A percentile compares a stretch with the other conserved stretches of the same genome.
Evolutionary conservation across 2,329 filamentous ascomycete genomes (phyloP).

Genomic region (Fusarium sulawesiense): DNA sequence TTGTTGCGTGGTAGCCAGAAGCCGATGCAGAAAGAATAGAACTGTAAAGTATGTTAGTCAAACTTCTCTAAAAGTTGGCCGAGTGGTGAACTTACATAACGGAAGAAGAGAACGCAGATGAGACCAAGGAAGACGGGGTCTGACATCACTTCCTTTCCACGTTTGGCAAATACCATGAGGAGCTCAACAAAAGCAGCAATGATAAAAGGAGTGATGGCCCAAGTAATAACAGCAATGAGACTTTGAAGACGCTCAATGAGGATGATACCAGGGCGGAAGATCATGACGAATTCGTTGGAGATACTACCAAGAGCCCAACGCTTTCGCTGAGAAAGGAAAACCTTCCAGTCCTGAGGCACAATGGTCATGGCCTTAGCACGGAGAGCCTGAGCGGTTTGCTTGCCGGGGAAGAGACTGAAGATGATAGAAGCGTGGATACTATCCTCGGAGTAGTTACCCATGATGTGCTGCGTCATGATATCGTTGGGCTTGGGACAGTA

Average conservation of each 20-base stretch:
- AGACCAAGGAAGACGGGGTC: conserved; percentile 53
- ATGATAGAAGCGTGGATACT: conserved; percentile 62
- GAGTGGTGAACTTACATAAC: conserved; percentile 53
- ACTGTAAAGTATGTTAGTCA: conserved; percentile 42
- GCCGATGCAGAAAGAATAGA: conserved; percentile 57
- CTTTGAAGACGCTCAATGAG: conserved; percentile 59
- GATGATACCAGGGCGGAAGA: conserved; percentile 57
- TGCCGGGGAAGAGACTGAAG: conserved; percentile 58
- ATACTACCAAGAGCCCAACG: conserved; percentile 62
- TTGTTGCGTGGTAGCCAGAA: conserved; percentile 56
- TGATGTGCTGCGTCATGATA: conserved; percentile 60
- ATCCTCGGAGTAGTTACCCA: conserved; percentile 62
- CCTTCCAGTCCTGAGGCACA: conserved; percentile 58
- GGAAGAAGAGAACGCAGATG: conserved; percentile 52
- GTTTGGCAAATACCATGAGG: conserved; percentile 50
- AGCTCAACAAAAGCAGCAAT: conserved; percentile 55
- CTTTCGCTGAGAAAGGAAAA: conserved; percentile 62
- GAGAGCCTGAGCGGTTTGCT: conserved; percentile 59
- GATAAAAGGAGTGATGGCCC: conserved; percentile 59
- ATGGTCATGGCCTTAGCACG: conserved; percentile 60
- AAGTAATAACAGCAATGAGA: conserved; percentile 59
- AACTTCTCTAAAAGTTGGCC: neutral
- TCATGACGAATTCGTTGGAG: conserved; percentile 62
- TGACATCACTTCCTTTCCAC: conserved; percentile 49
- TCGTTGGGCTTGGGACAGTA: conserved; percentile 63